A percentile compares a stretch with the other conserved stretches of the same genome.
These are phyloP conservation scores for Leishmania tropica DNA, from an alignment of 208 protist species.

Conservation along the genomic window DNA sequence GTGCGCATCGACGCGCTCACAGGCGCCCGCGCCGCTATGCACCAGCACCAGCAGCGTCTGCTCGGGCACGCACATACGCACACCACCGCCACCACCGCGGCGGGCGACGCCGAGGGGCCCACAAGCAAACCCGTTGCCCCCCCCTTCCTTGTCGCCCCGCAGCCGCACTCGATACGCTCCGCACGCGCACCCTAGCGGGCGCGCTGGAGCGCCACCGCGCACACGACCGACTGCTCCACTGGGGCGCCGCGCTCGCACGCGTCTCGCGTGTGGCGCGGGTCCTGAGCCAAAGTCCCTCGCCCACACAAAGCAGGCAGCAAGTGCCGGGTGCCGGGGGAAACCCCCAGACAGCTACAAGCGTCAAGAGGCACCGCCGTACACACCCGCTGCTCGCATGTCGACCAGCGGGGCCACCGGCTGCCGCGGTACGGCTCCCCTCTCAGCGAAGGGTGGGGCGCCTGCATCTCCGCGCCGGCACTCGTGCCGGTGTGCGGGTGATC, in stretches of 20 bases:
- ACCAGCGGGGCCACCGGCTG: constrained; percentile 29
- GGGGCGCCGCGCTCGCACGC: constrained; percentile 25
- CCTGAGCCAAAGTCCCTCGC: constrained; percentile 80
- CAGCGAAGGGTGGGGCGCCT: constrained; percentile 23
- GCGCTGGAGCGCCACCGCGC: constrained; percentile 15
- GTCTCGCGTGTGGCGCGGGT: constrained; percentile 34
- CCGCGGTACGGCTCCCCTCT: constrained; percentile 26
- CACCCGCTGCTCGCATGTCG: constrained; percentile 30
- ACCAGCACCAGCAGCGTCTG: constrained; percentile 11
- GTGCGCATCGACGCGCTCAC: constrained; percentile 1
- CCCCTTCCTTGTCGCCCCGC: constrained; percentile 19
- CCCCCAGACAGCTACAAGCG: constrained; percentile 13
- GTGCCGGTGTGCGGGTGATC: constrained; percentile 32
- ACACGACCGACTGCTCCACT: constrained; percentile 31
- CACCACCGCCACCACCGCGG: constrained; percentile 22
- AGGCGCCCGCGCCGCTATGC: constrained; percentile 7
- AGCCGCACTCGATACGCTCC: constrained; percentile 20
- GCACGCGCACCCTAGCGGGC: neutral
- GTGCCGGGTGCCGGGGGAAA: constrained; percentile 55
- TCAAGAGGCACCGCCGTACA: constrained; percentile 38
- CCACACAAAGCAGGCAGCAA: constrained; percentile 49
- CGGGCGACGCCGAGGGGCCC: constrained; percentile 16
- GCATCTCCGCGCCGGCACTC: constrained; percentile 26
- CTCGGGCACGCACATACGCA: constrained; percentile 14
- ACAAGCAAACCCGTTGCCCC: constrained; percentile 62